Evolutionary conservation across 108 stramenopile species (phyloP), one percentile per base, ranked within the genome.

Genomic region (Cyclostephanos tholiformis): DNA sequence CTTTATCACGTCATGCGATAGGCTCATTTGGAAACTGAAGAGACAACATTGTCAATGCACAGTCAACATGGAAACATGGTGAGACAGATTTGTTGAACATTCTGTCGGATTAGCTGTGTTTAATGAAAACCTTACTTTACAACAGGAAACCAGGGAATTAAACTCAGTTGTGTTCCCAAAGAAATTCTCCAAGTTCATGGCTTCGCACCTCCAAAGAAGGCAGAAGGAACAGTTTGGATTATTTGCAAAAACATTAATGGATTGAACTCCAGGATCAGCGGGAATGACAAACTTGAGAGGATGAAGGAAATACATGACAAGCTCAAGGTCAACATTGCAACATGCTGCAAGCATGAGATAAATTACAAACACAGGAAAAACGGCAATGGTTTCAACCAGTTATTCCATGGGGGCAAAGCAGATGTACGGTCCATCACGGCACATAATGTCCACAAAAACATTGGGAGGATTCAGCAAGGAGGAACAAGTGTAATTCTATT

Each of bases 401-500:
- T 71, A 56, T 71, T 71, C 19, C 2, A 61, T 4, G 60, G 70
- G 30, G 57, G 57, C 11, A 48, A 71, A 49, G 59, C 59, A 7
- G 70, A 36, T 2, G 12, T 71, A 1, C 23, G 20, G 22, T 26
- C 59, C 0, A 49, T 71, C 13, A 30, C 19, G 9, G 59, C 23
- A 3, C 70, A 71, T 29, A 71, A 61, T 50, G 29, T 49, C 0
- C 70, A 71, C 22, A 49, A 71, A 49, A 48, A 43, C 1, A 38
- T 61, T 8, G 70, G 59, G 9, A 26, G 60, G 49, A 22, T 50
- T 1, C 70, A 71, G 22, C 59, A 71, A 30, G 70, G 70, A 5
- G 70, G 59, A 0, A 61, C 59, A 48, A 35, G 22, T 9, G 2
- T 71, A 29, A 2, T 71, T 23, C 13, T 23, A 1, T 62, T 59